These are phyloP conservation scores for Yarrowia sp. DNA, from an alignment of 805 yeast species.

Conservation along the genomic window DNA sequence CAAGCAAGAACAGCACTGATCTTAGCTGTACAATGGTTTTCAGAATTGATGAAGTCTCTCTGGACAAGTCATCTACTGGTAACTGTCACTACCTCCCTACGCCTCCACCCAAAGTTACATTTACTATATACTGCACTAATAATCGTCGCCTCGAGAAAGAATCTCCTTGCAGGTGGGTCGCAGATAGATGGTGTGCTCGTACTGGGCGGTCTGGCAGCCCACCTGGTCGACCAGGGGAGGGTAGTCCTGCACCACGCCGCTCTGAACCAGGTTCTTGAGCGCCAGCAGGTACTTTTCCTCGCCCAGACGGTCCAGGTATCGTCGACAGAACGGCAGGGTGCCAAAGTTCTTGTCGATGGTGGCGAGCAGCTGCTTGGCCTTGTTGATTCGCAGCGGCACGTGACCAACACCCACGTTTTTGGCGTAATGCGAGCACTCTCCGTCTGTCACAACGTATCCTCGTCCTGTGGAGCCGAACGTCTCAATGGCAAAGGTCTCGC, in stretches of 20 bases:
- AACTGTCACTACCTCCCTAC: too few relatives aligned
- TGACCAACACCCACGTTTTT: conserved; percentile 58
- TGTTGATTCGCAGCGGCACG: conserved; percentile 63
- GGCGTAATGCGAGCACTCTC: conserved; percentile 96
- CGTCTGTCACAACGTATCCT: conserved; percentile 83
- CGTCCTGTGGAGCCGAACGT: conserved; percentile 97
- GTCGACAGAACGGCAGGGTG: conserved; percentile 94
- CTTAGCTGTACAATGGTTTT: too few relatives aligned
- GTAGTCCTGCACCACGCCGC: conserved; percentile 89
- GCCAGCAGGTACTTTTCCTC: conserved; percentile 91
- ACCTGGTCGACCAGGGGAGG: conserved; percentile 86
- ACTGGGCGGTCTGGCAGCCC: conserved; percentile 95
- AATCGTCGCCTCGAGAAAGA: conserved; percentile 94
- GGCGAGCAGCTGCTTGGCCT: conserved; percentile 72
- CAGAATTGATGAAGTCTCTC: too few relatives aligned
- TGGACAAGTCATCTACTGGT: too few relatives aligned
- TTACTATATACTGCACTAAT: conserved; percentile 51
- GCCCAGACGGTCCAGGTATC: conserved; percentile 90
- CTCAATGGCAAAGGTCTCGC: conserved; percentile 97
- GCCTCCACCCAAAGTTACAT: too few relatives aligned
- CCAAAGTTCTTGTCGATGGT: conserved; percentile 85
- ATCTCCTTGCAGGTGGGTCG: conserved; percentile 94
- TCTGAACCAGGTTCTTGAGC: conserved; percentile 79
- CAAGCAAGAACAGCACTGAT: too few relatives aligned
- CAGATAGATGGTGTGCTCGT: conserved; percentile 88